Percentiles rank a stretch among this genome's conserved stretches.
Evolutionary conservation across 345 rosid genomes (phyloP).

Genomic region (Murraya paniculata): DNA sequence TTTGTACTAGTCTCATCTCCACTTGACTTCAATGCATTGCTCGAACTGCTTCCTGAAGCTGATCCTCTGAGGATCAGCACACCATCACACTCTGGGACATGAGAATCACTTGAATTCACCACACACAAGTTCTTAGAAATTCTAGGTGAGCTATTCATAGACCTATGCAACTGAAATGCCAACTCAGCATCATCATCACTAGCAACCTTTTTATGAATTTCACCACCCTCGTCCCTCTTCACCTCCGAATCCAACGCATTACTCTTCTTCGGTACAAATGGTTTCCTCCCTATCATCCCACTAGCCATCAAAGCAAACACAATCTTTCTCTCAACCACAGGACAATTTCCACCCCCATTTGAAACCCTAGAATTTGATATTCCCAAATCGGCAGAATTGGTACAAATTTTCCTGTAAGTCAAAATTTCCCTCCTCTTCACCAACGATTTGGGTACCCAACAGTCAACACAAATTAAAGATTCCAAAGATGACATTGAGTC

Average conservation of each 20-base stretch:
- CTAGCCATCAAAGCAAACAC: conserved; percentile 29
- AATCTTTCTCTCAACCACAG: conserved; percentile 17
- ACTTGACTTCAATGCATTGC: conserved; percentile 19
- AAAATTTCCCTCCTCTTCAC: conserved; percentile 12
- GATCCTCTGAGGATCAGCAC: not conserved
- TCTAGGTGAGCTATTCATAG: conserved; percentile 33
- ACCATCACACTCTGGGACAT: not conserved
- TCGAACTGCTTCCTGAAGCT: conserved; percentile 20
- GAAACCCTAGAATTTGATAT: conserved; percentile 10
- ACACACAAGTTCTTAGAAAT: conserved; percentile 26
- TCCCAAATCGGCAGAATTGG: not conserved
- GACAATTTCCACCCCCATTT: conserved; percentile 14
- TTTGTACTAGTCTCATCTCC: conserved; percentile 22
- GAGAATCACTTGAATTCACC: conserved; percentile 5
- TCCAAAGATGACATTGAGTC: conserved; percentile 44
- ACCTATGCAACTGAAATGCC: conserved; percentile 34
- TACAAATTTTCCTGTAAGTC: conserved; percentile 13
- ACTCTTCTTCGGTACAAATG: conserved; percentile 6
- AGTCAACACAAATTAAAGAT: conserved; percentile 50
- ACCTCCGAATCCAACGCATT: conserved; percentile 17
- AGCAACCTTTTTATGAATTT: not conserved
- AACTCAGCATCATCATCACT: conserved; percentile 27
- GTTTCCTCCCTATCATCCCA: conserved; percentile 26
- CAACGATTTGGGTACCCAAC: conserved; percentile 56
- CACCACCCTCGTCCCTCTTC: conserved; percentile 1